These are phyloP conservation scores for Lyophyllum decastes DNA, from an alignment of 768 basidiomycete genomes.

Conservation along the genomic window DNA sequence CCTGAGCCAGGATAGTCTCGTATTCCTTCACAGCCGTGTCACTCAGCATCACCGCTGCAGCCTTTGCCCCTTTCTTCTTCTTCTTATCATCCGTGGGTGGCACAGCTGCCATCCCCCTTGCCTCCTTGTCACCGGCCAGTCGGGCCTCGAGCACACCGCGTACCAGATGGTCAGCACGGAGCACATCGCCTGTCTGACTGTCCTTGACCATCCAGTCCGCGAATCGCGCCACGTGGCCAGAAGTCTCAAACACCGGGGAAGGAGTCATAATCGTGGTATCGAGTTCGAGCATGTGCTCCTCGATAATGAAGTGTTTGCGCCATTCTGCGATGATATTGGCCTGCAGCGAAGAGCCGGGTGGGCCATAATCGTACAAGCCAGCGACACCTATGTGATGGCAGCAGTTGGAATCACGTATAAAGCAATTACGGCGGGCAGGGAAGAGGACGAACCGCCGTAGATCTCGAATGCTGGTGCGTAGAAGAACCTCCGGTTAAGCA, in stretches of 20 bases:
- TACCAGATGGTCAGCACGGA: conserved; percentile 95
- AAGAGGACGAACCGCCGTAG: conserved; percentile 78
- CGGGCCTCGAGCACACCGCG: conserved; percentile 90
- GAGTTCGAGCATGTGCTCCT: conserved; percentile 97
- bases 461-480: conserved; percentile 99
- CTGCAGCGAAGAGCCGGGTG: conserved; percentile 92
- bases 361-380: conserved; percentile 97
- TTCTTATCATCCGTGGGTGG: conserved; percentile 64
- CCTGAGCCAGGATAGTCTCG: conserved; percentile 86
- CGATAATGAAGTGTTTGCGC: conserved; percentile 97
- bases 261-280: conserved; percentile 99
- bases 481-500: conserved; percentile 92
- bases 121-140: conserved; percentile 88
- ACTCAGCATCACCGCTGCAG: conserved; percentile 65
- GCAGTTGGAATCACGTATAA: background rate
- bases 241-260: conserved; percentile 91
- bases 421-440: background rate
- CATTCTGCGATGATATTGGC: conserved; percentile 97
- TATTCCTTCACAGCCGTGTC: conserved; percentile 79
- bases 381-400: conserved; percentile 70
- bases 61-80: conserved; percentile 75
- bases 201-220: conserved; percentile 99
- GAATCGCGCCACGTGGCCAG: conserved; percentile 96
- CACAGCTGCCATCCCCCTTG: conserved; percentile 72
- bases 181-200: conserved; percentile 89